Base-by-base conservation (phyloP, 1,139 yeast genomes). In the Yamadazyma trypodendri region DNA sequence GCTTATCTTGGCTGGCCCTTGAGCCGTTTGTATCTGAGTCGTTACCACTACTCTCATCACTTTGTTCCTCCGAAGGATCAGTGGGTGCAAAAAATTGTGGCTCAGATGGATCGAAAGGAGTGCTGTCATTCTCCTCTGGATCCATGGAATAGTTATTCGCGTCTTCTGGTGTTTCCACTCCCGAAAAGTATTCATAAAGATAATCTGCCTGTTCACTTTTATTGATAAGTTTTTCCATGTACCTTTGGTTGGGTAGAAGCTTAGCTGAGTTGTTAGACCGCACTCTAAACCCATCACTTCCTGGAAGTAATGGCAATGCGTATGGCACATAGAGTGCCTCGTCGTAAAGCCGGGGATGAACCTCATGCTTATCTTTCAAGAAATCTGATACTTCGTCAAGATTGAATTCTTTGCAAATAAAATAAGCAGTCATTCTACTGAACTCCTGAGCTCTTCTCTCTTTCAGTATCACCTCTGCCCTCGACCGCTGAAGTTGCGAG, bases 251-350 rank as follows among this genome's bases (percentile, higher is more conserved):
- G 61, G 60, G 86, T 66, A 55, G 74, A 58, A 60, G 68, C 61
- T 79, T 82, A 17, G 80, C 80, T 2, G 87, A 72, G 36, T 85
- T 79, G 51, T 88, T 87, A 4, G 96, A 85, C 55, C 80, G 83
- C 7, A 90, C 84, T 39, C 97, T 66, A 47, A 77, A 84, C 0
- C 95, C 96, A 46, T 85, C 90, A 36, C 77, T 78, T 2, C 97
- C 97, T 0, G 96, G 95, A 3, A 89, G 65, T 24, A 92, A 65
- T 0, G 98, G 98, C 33, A 92, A 66, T 17, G 89, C 76, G 52
- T 92, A 92, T 0, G 96, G 96, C 2, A 88, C 92, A 55, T 89
- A 92, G 23, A 92, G 63, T 6, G 90, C 95, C 51, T 90, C 97
- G 57, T 90, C 97, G 51, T 90, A 90, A 20, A 85, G 58, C 43